phyloP scores from a whole-genome alignment of 306 rosid genomes.

The Malus asiatica region DNA sequence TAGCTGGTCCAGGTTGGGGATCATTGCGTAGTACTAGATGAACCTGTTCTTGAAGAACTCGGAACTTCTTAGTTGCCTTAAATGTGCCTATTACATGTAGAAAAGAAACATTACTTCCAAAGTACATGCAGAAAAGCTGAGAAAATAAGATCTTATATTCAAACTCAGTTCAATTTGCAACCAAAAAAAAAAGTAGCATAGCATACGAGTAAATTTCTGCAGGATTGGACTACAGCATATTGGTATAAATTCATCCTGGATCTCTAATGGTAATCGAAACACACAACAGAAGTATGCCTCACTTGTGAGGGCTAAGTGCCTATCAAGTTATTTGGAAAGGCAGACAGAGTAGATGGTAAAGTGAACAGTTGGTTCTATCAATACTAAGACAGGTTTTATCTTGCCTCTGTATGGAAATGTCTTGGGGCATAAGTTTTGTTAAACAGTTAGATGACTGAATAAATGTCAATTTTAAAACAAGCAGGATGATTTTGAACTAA shows the following conservation, averaged over 20 bases:
- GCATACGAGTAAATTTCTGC: neutral
- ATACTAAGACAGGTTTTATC: neutral
- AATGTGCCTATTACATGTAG: conserved; percentile 59
- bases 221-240: neutral
- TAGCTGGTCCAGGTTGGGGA: conserved; percentile 84
- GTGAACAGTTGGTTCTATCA: neutral
- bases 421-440: neutral
- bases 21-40: conserved; percentile 63
- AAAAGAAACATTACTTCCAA: conserved; percentile 14
- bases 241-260: neutral
- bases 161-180: neutral
- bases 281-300: neutral
- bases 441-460: neutral
- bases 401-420: neutral
- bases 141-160: neutral
- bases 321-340: neutral
- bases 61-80: conserved; percentile 83
- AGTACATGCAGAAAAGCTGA: neutral
- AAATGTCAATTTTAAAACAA: neutral
- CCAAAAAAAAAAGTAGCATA: neutral
- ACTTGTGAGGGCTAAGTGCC: neutral
- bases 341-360: neutral
- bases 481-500: neutral
- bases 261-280: neutral
- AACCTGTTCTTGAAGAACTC: conserved; percentile 78